Conservation (phyloP, 148 eudicot genomes). For the Gaultheria prostrata region DNA sequence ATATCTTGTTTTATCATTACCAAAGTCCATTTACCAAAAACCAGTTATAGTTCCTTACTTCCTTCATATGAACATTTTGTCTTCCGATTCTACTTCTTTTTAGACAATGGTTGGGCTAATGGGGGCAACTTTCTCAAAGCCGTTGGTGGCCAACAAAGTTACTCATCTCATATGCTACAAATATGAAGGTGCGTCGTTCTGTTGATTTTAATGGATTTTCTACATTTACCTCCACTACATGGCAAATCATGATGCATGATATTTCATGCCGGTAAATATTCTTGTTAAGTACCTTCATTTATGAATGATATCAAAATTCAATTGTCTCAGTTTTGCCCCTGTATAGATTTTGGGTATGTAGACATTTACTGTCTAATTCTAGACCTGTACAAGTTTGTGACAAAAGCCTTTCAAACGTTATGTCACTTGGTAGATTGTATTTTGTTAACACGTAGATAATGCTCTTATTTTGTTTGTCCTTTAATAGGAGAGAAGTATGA, state of each 20-base stretch:
- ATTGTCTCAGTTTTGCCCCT: neutral
- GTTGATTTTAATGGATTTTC: conserved; percentile 1
- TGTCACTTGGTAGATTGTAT: neutral
- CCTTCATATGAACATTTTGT: neutral
- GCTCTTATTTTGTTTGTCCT: neutral
- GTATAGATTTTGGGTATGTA: neutral
- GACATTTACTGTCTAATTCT: neutral
- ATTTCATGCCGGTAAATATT: neutral
- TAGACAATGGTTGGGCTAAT: conserved; percentile 73
- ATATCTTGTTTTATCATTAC: neutral
- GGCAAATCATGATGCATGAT: neutral
- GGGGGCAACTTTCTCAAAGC: conserved; percentile 87
- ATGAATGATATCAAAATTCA: neutral
- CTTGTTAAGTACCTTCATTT: neutral
- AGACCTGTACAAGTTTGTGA: neutral
- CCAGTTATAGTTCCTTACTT: too few species aligned
- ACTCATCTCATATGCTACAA: conserved; percentile 98
- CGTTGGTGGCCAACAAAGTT: conserved; percentile 66
- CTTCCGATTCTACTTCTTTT: conserved; percentile 13
- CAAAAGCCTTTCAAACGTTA: neutral
- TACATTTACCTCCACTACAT: neutral
- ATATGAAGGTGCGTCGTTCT: conserved; percentile 50
- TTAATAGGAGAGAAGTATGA: conserved; percentile 85
- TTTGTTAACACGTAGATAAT: neutral
- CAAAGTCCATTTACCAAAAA: neutral